Conservation (phyloP, 352 stramenopile genomes). For the Phytophthora niederhauseri region DNA sequence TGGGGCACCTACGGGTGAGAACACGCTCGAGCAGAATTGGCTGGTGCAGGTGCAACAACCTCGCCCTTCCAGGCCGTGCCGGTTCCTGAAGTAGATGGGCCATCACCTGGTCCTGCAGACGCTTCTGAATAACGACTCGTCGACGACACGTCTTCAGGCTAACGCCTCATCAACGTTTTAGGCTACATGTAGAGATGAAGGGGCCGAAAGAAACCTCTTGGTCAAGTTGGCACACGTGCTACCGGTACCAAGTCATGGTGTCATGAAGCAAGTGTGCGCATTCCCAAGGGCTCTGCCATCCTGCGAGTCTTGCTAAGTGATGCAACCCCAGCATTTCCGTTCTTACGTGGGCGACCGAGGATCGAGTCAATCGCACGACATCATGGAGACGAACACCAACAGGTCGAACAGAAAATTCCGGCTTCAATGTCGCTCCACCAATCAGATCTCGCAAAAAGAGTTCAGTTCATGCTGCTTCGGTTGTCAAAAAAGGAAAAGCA, state of each 20-base stretch:
- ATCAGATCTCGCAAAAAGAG: slow-evolving; percentile 9
- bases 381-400: slow-evolving; percentile 1
- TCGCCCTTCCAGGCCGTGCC: no score
- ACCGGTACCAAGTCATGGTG: no score
- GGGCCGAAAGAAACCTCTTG: no score
- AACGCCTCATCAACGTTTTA: no score
- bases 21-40: background rate
- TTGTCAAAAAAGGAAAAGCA: background rate
- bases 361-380: background rate
- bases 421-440: background rate
- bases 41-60: background rate
- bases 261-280: no score
- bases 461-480: slow-evolving; percentile 9
- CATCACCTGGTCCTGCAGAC: background rate
- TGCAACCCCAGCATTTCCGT: background rate
- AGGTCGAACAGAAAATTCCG: slow-evolving; percentile 15
- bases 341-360: no score
- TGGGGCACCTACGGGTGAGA: background rate
- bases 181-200: no score
- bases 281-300: no score
- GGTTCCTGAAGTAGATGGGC: background rate
- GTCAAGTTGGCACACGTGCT: no score
- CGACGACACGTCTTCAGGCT: background rate
- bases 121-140: background rate
- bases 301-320: background rate